These are phyloP conservation scores for Arctium minus DNA, from an alignment of 129 eudicot species.

Conservation along the genomic window DNA sequence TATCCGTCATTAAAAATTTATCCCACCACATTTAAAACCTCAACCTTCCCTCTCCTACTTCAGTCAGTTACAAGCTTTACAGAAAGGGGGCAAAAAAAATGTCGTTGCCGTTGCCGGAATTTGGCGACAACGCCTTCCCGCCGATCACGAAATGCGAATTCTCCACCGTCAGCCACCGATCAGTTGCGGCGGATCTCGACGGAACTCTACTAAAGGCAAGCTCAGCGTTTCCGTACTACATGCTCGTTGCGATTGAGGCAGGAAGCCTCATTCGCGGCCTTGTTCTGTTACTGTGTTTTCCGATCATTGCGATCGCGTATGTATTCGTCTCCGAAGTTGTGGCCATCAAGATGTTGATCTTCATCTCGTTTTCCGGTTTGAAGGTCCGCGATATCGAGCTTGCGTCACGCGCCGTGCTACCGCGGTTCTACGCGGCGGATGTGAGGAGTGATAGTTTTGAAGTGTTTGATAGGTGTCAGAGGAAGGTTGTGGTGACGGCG, in stretches of 20 bases:
- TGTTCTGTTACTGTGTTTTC: slow-evolving; percentile 45
- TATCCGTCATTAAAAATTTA: not conserved
- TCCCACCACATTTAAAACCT: not conserved
- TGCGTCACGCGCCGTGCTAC: slow-evolving; percentile 64
- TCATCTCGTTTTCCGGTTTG: slow-evolving; percentile 48
- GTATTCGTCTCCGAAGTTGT: slow-evolving; percentile 59
- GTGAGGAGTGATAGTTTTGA: slow-evolving; percentile 57
- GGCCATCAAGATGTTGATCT: slow-evolving; percentile 63
- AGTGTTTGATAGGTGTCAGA: slow-evolving; percentile 55
- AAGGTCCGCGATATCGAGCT: slow-evolving; percentile 65
- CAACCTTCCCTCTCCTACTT: slow-evolving; percentile 2
- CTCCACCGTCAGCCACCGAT: slow-evolving; percentile 35
- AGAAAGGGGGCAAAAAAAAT: not conserved
- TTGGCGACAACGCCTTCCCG: slow-evolving; percentile 36
- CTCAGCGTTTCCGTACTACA: slow-evolving; percentile 75
- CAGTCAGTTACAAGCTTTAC: not conserved
- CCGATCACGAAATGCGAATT: slow-evolving; percentile 48
- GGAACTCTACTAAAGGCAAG: slow-evolving; percentile 59
- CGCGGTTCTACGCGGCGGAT: slow-evolving; percentile 56
- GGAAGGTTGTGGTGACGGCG: slow-evolving; percentile 69
- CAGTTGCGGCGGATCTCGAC: slow-evolving; percentile 79
- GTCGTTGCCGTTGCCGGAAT: slow-evolving; percentile 32
- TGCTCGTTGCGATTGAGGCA: slow-evolving; percentile 75
- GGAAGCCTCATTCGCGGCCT: slow-evolving; percentile 74
- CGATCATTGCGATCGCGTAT: slow-evolving; percentile 53